phyloP scores from a whole-genome alignment of 805 yeast species.

The Brettanomyces nanus region DNA sequence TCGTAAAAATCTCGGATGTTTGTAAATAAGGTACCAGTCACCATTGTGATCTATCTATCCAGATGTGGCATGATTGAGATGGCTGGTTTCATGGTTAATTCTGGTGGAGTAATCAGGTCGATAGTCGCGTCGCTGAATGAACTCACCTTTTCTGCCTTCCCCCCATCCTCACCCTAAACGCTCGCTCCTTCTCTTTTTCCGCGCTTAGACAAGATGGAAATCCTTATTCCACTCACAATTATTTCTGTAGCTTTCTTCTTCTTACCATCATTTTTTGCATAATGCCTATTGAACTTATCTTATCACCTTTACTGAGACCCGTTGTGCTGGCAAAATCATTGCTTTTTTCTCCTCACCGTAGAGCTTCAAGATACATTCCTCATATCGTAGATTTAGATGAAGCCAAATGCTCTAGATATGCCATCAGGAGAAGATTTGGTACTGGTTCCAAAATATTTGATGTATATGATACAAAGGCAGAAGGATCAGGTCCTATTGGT shows the following conservation, averaged over 20 bases:
- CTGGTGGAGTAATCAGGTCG: too few relatives aligned
- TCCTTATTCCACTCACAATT: not conserved
- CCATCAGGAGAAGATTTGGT: constrained; percentile 49
- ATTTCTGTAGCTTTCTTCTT: not conserved
- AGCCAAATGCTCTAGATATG: constrained; percentile 30
- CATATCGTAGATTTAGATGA: constrained; percentile 37
- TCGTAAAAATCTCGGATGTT: too few relatives aligned
- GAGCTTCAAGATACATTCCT: constrained; percentile 49
- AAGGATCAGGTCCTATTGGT: constrained; percentile 30
- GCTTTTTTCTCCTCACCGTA: constrained; percentile 47
- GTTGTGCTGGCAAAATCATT: constrained; percentile 46
- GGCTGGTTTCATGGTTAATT: too few relatives aligned
- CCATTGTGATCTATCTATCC: too few relatives aligned
- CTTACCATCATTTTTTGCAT: not conserved
- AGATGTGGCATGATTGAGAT: too few relatives aligned
- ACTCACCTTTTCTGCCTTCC: not conserved
- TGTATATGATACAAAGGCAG: constrained; percentile 40
- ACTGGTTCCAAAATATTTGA: constrained; percentile 51
- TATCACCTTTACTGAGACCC: constrained; percentile 55
- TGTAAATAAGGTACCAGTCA: too few relatives aligned
- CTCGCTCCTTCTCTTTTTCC: not conserved
- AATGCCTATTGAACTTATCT: constrained; percentile 54
- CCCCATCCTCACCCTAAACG: not conserved
- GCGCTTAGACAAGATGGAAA: not conserved
- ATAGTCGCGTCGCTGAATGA: too few relatives aligned